Percentiles rank a stretch among this genome's conserved stretches.
Evolutionary conservation across 1,139 yeast species (phyloP).

Genomic region (Kodamaea anthophila): DNA sequence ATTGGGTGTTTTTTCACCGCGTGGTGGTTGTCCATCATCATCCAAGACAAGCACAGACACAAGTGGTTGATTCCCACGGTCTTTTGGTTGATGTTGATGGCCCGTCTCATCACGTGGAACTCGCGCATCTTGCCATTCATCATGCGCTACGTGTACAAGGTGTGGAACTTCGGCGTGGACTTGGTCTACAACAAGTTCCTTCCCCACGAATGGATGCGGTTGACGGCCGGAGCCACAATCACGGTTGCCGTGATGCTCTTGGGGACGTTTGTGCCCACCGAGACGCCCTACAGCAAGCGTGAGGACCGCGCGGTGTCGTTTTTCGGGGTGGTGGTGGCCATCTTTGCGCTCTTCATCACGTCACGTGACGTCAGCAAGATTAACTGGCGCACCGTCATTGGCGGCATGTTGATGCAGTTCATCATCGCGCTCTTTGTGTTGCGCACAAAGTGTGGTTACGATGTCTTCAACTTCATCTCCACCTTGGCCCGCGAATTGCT

Average conservation of each 20-base stretch:
- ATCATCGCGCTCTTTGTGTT: conserved; percentile 58
- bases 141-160: conserved; percentile 19
- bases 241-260: conserved; percentile 44
- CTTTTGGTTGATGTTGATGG: conserved; percentile 49
- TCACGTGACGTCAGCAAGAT: conserved; percentile 43
- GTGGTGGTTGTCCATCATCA: conserved; percentile 61
- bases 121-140: conserved; percentile 34
- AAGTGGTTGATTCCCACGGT: conserved; percentile 62
- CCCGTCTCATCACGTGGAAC: conserved; percentile 51
- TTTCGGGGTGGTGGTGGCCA: conserved; percentile 49
- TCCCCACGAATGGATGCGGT: conserved; percentile 33
- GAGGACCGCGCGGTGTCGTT: conserved; percentile 56
- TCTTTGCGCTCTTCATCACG: conserved; percentile 40
- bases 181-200: conserved; percentile 32
- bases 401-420: conserved; percentile 59
- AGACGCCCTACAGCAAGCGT: conserved; percentile 43
- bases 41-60: conserved; percentile 47
- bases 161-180: conserved; percentile 40
- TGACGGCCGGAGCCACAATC: conserved; percentile 40
- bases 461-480: conserved; percentile 58
- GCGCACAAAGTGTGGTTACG: conserved; percentile 57
- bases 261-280: conserved; percentile 53
- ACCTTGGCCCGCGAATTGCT: conserved; percentile 53
- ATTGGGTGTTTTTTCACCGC: conserved; percentile 50
- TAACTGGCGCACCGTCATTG: conserved; percentile 58